A percentile compares a stretch with the other conserved stretches of the same genome.
phyloP scores from a whole-genome alignment of 208 protist species.

The Porcisia hertigi region DNA sequence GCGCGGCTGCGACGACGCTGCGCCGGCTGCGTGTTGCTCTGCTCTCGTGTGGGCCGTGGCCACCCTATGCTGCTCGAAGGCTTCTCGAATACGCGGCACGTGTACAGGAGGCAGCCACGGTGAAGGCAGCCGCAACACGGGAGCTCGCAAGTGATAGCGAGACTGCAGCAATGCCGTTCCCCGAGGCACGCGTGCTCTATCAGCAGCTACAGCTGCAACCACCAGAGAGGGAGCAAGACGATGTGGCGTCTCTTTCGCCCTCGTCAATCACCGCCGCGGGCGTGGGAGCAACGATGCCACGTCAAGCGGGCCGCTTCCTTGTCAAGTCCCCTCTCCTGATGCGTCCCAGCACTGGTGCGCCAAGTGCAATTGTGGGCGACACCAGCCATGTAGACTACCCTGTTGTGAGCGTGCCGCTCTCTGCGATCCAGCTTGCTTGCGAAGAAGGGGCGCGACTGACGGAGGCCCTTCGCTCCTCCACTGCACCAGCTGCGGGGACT shows the following conservation, averaged over 20 bases:
- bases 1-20: constrained; percentile 12
- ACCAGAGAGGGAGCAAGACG: not conserved
- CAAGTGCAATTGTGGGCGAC: not conserved
- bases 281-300: not conserved
- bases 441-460: not conserved
- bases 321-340: not conserved
- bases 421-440: constrained; percentile 11
- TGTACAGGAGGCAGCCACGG: not conserved
- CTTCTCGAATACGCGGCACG: constrained; percentile 22
- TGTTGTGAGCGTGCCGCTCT: not conserved
- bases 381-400: not conserved
- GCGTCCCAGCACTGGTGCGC: not conserved
- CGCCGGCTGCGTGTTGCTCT: constrained; percentile 16
- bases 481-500: not conserved
- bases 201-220: not conserved
- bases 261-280: not conserved
- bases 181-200: constrained; percentile 8
- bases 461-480: not conserved
- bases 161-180: not conserved
- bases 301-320: not conserved
- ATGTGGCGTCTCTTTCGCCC: not conserved
- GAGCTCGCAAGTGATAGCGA: not conserved
- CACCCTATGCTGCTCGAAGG: constrained; percentile 1
- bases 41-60: constrained; percentile 30
- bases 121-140: not conserved